Percentiles rank a stretch among this genome's conserved stretches.
Conservation (phyloP, 2,329 filamentous ascomycete genomes). For the Colletotrichum graminicola region DNA sequence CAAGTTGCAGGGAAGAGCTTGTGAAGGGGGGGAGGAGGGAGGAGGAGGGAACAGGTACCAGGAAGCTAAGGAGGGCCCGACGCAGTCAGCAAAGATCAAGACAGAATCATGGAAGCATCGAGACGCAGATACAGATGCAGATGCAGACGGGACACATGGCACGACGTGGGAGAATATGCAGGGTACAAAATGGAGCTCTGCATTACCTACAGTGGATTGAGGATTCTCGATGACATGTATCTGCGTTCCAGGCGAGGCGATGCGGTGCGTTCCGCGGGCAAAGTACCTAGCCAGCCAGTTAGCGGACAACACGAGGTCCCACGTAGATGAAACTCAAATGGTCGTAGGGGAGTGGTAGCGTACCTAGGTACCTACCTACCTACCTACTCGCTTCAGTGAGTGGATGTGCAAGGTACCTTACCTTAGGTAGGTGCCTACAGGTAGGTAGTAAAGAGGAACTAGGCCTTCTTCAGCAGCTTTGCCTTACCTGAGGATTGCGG, state of each 20-base stretch:
- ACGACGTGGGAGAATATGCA: conserved; percentile 27
- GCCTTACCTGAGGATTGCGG: conserved; percentile 21
- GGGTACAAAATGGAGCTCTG: conserved; percentile 13
- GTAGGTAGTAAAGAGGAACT: no score
- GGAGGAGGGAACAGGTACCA: conserved; percentile 22
- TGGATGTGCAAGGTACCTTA: no score
- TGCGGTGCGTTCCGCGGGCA: conserved; percentile 27
- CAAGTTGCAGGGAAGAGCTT: conserved; percentile 39
- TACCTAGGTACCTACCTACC: background rate
- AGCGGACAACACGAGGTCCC: conserved; percentile 22
- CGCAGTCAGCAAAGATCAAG: conserved; percentile 26
- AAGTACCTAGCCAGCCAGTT: conserved; percentile 1
- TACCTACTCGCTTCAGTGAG: no score
- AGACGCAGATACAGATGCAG: conserved; percentile 6
- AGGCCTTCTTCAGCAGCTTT: conserved; percentile 9
- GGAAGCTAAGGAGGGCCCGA: conserved; percentile 25
- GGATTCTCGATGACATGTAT: conserved; percentile 32
- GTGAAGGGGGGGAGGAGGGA: conserved; percentile 6
- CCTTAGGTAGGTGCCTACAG: no score
- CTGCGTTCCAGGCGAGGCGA: conserved; percentile 32
- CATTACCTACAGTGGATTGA: conserved; percentile 30
- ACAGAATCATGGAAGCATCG: background rate
- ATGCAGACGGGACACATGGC: conserved; percentile 6
- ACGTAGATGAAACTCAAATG: conserved; percentile 42
- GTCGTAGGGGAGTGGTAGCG: conserved; percentile 15